Base-by-base conservation (phyloP, 257 asterid genomes). In the Rubia yunnanensis region DNA sequence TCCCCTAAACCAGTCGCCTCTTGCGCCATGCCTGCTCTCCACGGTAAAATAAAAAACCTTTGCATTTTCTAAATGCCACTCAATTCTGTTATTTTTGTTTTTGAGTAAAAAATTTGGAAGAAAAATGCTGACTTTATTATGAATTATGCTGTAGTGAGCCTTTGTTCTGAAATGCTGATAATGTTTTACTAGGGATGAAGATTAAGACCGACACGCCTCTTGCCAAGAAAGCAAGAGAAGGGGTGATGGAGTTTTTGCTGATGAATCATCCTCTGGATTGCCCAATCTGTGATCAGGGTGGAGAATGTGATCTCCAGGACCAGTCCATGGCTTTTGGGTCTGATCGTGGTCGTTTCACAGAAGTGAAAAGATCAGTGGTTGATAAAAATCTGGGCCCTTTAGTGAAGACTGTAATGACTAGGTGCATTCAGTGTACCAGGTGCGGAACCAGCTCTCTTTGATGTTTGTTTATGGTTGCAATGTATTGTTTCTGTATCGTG, bases 261-360 rank as follows among this genome's bases (percentile, higher is more conserved):
- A 92, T 92, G 96, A 92, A 92, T 76, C 98, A 92, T 79, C 98
- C 98, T 9, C 34, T 92, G 70, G 98, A 92, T 74, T 92, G 98
- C 80, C 98, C 98, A 39, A 92, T 92, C 71, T 92, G 98, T 81
- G 98, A 92, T 77, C 98, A 92, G 82, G 98, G 98, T 70, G 98
- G 98, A 70, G 98, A 92, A 70, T 92, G 96, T 73, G 98, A 92
- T 77, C 98, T 89, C 56, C 96, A 92, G 75, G 96, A 92, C 67
- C 96, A 89, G 77, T 92, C 96, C 70, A 92, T 89, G 98, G 95
- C 95, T 55, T 92, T 92, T 84, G 98, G 98, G 13, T 87, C 98
- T 34, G 98, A 92, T 60, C 88, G 98, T 10, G 96, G 96, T 5
- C 95, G 96, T 72, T 92, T 92, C 78, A 92, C 98, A 48, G 98